Percentiles rank a stretch among this genome's conserved stretches.
These are phyloP conservation scores for Fusarium piperis DNA, from an alignment of 2,329 filamentous ascomycete species.

Conservation along the genomic window DNA sequence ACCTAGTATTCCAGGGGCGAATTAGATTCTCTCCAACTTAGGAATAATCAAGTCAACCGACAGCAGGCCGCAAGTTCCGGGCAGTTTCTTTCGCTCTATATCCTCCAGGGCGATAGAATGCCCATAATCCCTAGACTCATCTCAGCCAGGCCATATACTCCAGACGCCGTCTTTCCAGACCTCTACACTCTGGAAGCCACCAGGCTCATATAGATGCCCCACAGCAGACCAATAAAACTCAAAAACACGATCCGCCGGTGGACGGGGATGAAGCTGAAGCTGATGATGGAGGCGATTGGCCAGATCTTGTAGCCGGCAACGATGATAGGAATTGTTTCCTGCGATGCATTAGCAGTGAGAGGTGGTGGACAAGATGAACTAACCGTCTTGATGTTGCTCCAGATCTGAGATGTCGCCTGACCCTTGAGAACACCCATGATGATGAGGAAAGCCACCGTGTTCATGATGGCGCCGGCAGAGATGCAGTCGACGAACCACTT, in stretches of 20 bases:
- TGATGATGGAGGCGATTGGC: constrained; percentile 61
- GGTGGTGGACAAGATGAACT: not conserved
- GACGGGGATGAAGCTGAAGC: constrained; percentile 60
- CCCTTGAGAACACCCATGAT: constrained; percentile 59
- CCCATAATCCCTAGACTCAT: not conserved
- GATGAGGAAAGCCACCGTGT: constrained; percentile 57
- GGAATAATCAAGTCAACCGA: not conserved
- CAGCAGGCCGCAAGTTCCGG: not conserved
- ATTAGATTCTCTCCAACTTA: not conserved
- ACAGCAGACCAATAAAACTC: constrained; percentile 58
- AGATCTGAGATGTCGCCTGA: constrained; percentile 49
- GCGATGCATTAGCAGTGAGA: not conserved
- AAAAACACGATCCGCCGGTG: constrained; percentile 60
- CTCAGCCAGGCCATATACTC: not conserved
- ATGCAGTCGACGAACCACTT: constrained; percentile 64
- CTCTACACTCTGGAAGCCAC: constrained; percentile 54
- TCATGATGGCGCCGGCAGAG: constrained; percentile 57
- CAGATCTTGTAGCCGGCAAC: constrained; percentile 62
- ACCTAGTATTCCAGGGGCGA: not conserved
- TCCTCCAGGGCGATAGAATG: not conserved
- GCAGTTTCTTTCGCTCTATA: not conserved
- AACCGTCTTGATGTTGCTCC: constrained; percentile 51
- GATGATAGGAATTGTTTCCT: constrained; percentile 60
- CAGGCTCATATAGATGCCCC: constrained; percentile 63
- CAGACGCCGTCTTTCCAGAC: not conserved